phyloP scores from a whole-genome alignment of 495 filamentous ascomycete genomes.

The Stereocaulon alpinum region DNA sequence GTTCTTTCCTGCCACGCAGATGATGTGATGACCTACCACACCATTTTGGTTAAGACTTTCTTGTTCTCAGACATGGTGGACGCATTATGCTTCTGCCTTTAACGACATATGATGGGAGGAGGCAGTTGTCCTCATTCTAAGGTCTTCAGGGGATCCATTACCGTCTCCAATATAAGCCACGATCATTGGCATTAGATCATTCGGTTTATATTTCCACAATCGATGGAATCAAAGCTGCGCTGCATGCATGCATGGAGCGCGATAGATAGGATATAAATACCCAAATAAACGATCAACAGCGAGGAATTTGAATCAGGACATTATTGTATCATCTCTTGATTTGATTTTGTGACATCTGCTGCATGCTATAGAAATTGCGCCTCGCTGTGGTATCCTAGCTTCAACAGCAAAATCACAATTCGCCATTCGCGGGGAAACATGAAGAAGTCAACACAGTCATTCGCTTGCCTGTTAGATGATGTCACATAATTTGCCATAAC shows the following conservation, averaged over 20 bases:
- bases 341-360: background rate
- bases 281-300: too few relatives aligned
- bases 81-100: background rate
- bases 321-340: background rate
- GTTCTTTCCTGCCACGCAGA: slow-evolving; percentile 54
- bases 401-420: background rate
- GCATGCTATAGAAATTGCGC: background rate
- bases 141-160: background rate
- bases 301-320: background rate
- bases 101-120: background rate
- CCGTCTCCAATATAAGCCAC: background rate
- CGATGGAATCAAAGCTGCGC: too few relatives aligned
- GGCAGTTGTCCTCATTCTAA: background rate
- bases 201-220: too few relatives aligned
- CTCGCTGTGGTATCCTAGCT: slow-evolving; percentile 14
- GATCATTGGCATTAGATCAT: too few relatives aligned
- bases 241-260: background rate
- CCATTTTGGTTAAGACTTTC: background rate
- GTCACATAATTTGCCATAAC: background rate
- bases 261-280: too few relatives aligned
- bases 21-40: slow-evolving; percentile 28
- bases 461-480: background rate
- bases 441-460: background rate
- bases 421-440: background rate
- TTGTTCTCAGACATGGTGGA: background rate